Evolutionary conservation across 2,329 filamentous ascomycete species (phyloP).

Genomic region (Paramyrothecium roridum): DNA sequence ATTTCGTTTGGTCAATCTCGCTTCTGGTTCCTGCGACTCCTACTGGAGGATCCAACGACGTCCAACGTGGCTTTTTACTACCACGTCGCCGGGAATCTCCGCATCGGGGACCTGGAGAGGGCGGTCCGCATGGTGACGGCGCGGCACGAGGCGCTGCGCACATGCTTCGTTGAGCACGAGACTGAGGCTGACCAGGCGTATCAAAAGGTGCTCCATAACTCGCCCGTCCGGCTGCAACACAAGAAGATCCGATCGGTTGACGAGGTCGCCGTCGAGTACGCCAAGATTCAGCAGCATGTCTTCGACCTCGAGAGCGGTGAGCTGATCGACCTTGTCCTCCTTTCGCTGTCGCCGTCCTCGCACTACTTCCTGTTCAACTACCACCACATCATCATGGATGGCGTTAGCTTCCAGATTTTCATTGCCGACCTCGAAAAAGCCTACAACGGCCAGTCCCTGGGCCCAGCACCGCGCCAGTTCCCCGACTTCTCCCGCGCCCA

Average conservation of each 20-base stretch:
- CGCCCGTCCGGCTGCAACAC: constrained; percentile 20
- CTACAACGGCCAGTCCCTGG: constrained; percentile 28
- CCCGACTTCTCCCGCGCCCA: constrained; percentile 30
- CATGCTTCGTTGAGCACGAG: constrained; percentile 18
- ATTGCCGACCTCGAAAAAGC: constrained; percentile 38
- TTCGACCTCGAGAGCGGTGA: constrained; percentile 32
- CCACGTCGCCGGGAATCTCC: constrained; percentile 27
- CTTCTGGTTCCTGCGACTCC: constrained; percentile 35
- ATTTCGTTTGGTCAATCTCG: constrained; percentile 38
- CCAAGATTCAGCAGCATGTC: constrained; percentile 18
- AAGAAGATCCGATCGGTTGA: constrained; percentile 12
- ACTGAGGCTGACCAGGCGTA: constrained; percentile 13
- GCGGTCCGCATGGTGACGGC: constrained; percentile 26
- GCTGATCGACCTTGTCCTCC: constrained; percentile 23
- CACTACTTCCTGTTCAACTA: constrained; percentile 39
- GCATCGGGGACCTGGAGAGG: constrained; percentile 20
- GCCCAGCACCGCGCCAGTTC: constrained; percentile 24
- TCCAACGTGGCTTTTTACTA: constrained; percentile 34
- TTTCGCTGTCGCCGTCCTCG: constrained; percentile 21
- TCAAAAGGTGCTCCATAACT: constrained; percentile 18
- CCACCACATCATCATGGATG: constrained; percentile 51
- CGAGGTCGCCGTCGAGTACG: constrained; percentile 25
- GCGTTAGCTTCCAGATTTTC: constrained; percentile 38
- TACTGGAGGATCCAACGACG: constrained; percentile 30
- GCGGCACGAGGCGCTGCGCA: constrained; percentile 30